A percentile compares a stretch with the other conserved stretches of the same genome.
Conservation (phyloP, 805 yeast genomes). For the Yarrowia sp. region DNA sequence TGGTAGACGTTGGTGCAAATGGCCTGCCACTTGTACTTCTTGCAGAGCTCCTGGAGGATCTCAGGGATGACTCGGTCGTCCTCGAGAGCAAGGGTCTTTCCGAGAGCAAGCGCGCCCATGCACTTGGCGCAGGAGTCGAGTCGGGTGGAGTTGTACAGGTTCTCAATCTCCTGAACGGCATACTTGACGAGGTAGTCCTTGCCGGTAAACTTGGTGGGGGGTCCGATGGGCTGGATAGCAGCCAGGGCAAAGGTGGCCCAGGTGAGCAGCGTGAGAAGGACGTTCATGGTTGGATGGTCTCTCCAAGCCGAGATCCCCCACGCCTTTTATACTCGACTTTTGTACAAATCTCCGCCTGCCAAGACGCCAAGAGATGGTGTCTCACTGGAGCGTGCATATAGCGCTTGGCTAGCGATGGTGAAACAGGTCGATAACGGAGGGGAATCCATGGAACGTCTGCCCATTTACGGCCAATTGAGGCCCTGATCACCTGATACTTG, state of each 20-base stretch:
- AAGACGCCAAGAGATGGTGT: conserved; percentile 18
- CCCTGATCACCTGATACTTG: too few species aligned
- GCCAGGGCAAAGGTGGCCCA: conserved; percentile 20
- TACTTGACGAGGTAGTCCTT: conserved; percentile 17
- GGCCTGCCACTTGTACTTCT: conserved; percentile 22
- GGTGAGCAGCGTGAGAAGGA: background rate
- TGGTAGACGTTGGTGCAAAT: conserved; percentile 13
- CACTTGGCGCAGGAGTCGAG: conserved; percentile 18
- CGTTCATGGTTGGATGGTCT: background rate
- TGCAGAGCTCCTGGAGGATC: conserved; percentile 6
- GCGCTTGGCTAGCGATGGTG: background rate
- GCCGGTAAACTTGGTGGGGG: conserved; percentile 1
- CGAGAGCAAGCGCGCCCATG: conserved; percentile 11
- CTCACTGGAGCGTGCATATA: conserved; percentile 1
- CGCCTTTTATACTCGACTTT: background rate
- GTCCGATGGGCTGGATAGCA: conserved; percentile 7
- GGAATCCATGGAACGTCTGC: background rate
- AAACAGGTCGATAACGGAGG: background rate
- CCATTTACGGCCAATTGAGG: too few species aligned
- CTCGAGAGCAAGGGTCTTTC: conserved; percentile 7
- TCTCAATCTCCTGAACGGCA: conserved; percentile 21
- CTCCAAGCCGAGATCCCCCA: background rate
- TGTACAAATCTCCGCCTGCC: background rate
- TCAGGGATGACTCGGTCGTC: conserved; percentile 20
- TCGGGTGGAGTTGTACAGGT: conserved; percentile 24